Evolutionary conservation across 495 filamentous ascomycete genomes (phyloP).

Genomic region (Trypethelium eluteriae): DNA sequence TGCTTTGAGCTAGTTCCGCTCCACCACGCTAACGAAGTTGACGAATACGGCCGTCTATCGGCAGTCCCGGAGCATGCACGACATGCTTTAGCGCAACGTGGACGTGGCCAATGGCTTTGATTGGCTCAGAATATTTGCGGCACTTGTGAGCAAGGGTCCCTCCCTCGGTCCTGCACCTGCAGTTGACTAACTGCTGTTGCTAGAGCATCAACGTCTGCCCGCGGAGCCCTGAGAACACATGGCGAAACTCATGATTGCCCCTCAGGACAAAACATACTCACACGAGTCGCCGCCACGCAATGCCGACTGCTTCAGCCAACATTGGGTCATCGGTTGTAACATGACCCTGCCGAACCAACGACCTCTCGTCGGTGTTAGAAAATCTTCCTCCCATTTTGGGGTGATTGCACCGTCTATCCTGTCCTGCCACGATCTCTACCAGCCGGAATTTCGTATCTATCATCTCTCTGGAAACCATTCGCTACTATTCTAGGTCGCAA

Average conservation of each 20-base stretch:
- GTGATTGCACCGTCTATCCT: background rate
- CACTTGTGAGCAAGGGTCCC: background rate
- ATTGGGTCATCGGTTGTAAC: background rate
- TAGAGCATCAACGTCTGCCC: background rate
- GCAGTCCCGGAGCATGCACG: background rate
- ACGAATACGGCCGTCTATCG: background rate
- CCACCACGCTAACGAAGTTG: background rate
- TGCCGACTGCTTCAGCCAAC: background rate
- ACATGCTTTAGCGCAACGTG: constrained; percentile 6
- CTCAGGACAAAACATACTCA: background rate
- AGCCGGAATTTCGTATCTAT: background rate
- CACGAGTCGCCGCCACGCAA: background rate
- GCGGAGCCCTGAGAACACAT: background rate
- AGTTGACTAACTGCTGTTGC: background rate
- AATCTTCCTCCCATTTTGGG: background rate
- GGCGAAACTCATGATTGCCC: background rate
- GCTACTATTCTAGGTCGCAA: background rate
- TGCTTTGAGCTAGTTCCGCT: background rate
- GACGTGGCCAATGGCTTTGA: background rate
- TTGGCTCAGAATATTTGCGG: background rate
- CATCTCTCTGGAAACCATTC: background rate
- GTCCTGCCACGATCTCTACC: background rate
- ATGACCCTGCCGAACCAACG: background rate
- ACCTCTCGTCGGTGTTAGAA: background rate
- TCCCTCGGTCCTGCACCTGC: background rate